Percentiles rank a stretch among this genome's conserved stretches.
These are phyloP conservation scores for Pseudogymnoascus sp. DNA, from an alignment of 2,329 filamentous ascomycete genomes.

Conservation along the genomic window DNA sequence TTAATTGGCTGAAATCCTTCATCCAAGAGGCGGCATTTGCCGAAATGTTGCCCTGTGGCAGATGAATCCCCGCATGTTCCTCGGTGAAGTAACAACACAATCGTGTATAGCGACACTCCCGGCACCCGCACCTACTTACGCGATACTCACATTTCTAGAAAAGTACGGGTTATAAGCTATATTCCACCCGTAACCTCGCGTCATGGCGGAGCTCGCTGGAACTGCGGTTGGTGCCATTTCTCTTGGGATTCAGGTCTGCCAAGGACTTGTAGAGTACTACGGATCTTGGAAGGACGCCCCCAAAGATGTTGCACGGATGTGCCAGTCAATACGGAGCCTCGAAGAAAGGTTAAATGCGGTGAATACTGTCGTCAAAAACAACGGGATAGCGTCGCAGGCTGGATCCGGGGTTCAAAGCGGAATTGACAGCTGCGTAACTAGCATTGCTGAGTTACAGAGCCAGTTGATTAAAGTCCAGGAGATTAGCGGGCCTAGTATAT, in stretches of 20 bases:
- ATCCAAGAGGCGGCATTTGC: neutral
- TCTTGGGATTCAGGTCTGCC: constrained; percentile 1
- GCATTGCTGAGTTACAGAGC: neutral
- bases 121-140: neutral
- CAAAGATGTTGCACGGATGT: constrained; percentile 5
- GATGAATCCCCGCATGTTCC: neutral
- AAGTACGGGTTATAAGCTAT: neutral
- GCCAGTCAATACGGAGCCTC: neutral
- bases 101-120: neutral
- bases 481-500: neutral
- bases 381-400: neutral
- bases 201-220: neutral
- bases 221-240: constrained; percentile 2
- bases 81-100: neutral
- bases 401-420: neutral
- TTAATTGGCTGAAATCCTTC: neutral
- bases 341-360: neutral
- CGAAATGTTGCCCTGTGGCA: neutral
- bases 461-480: neutral
- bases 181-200: neutral
- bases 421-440: neutral
- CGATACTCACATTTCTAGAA: neutral
- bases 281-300: neutral
- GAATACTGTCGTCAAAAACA: neutral
- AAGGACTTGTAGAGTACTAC: constrained; percentile 4